Conservation (phyloP, 2,329 filamentous ascomycete genomes). For the Clonostachys byssicola region DNA sequence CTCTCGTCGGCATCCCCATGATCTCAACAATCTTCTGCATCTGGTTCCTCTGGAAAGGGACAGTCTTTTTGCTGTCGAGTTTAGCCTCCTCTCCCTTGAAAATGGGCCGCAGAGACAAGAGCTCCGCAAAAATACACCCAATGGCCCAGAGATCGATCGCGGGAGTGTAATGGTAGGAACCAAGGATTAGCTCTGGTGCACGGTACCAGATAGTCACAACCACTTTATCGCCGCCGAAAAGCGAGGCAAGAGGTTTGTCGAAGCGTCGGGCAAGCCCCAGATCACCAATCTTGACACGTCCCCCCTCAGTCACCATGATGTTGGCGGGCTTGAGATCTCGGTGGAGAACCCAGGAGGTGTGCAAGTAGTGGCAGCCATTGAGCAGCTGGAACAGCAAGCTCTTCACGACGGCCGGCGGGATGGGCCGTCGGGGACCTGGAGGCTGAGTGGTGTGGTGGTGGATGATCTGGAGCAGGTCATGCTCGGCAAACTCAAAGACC, state of each 20-base stretch:
- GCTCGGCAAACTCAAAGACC: conserved; percentile 98
- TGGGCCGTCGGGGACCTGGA: conserved; percentile 78
- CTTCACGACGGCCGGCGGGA: conserved; percentile 83
- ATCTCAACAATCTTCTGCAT: conserved; percentile 99
- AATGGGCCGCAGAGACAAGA: conserved; percentile 85
- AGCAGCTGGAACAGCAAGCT: conserved; percentile 95
- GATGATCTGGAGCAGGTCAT: conserved; percentile 95
- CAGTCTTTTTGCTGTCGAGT: conserved; percentile 97
- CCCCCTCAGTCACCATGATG: conserved; percentile 92
- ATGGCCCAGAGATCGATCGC: conserved; percentile 98
- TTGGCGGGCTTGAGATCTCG: conserved; percentile 97
- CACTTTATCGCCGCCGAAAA: conserved; percentile 94
- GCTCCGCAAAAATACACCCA: conserved; percentile 94
- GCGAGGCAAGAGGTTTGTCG: conserved; percentile 85
- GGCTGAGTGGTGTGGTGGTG: conserved; percentile 93
- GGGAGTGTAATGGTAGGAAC: conserved; percentile 92
- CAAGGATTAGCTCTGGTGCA: conserved; percentile 87
- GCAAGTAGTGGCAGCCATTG: conserved; percentile 90
- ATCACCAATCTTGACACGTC: conserved; percentile 93
- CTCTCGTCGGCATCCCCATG: conserved; percentile 83
- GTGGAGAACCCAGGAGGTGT: conserved; percentile 95
- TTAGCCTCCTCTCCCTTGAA: conserved; percentile 99
- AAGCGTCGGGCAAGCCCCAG: conserved; percentile 88
- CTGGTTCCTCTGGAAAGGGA: conserved; percentile 95
- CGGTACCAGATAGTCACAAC: conserved; percentile 99